Base-by-base conservation (phyloP, 805 yeast genomes). In the Starmerella sp. region DNA sequence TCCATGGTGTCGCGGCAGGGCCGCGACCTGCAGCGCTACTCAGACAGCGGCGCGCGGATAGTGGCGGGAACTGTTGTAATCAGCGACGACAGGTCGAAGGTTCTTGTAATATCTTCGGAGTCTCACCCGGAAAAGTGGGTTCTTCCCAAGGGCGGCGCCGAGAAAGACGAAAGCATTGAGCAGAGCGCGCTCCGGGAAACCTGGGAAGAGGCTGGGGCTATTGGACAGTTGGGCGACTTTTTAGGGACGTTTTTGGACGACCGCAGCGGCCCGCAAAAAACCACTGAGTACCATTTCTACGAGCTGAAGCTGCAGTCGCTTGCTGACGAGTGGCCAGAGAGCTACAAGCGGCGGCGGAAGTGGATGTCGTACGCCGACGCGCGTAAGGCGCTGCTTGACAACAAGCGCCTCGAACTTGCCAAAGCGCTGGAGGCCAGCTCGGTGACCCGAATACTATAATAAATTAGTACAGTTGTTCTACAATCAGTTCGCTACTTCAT, bases 131-230 rank as follows among this genome's bases (percentile, higher is more conserved):
- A 80, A 55, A 76, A 76, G 61, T 91, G 96, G 95, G 86, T 93
- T 7, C 69, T 93, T 4, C 98, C 98, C 5, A 93, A 93, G 67
- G 98, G 98, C 36, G 98, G 98, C 1, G 82, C 90, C 41, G 98
- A 93, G 69, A 66, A 67, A 32, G 98, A 93, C 68, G 98, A 73
- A 56, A 87, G 68, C 28, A 59, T 69, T 6, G 66, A 69, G 57
- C 67, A 69, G 53, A 63, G 86, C 5, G 97, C 97, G 0, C 72
- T 77, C 15, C 75, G 98, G 56, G 98, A 93, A 66, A 86, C 95
- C 0, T 93, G 98, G 98, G 98, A 93, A 68, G 98, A 93, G 70
- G 93, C 95, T 0, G 98, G 98, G 0, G 86, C 86, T 29, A 77
- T 77, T 37, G 96, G 97, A 7, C 71, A 67, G 15, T 74, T 89